Base-by-base conservation (phyloP, 352 stramenopile species). In the Pythium aquatile region DNA sequence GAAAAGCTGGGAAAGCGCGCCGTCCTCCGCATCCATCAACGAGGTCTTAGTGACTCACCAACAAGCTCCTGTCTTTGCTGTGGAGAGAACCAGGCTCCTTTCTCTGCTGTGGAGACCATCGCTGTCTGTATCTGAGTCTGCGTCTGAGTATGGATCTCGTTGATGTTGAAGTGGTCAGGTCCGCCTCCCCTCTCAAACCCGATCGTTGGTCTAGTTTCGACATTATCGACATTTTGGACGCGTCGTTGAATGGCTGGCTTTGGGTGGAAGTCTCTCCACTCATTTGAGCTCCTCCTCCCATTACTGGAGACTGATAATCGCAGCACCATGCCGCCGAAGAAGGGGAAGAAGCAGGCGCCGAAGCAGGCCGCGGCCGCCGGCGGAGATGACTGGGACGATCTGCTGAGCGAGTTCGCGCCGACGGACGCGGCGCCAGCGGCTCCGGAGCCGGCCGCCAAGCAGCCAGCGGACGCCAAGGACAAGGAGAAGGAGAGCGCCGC, bases 251-350 rank as follows among this genome's bases (percentile, higher is more conserved):
- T 54, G 20, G 24, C 47, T 33, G 28, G 28, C 33, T 20, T 26
- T 26, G 40, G 40, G 40, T 26, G 40, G 40, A 47, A 47, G 40
- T 47, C 40, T 47, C 47, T 54, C 47, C 47, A 54, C 47, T 33
- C 47, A 54, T 54, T 54, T 54, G 26, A 6, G 5, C 24, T 24
- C 20, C 24, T 33, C 20, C 11, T 24, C 47, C 11, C 47, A 47
- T 47, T 47, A 9, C 14, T 4, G 39, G 14, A 24, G 10, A 17
- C 37, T 42, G 44, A 54, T 33, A 40, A 52, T 28, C 58, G 37
- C 49, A 33, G 57, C 40, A 67, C 29, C 9, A 94, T 94, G 86
- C 70, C 81, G 65, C 86, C 86, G 55, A 93, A 93, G 72, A 94
- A 92, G 63, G 81, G 82, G 68, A 93, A 93, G 75, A 77, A 78